Percentiles rank a stretch among this genome's conserved stretches.
These are phyloP conservation scores for Aspergillus olivimuriae DNA, from an alignment of 495 filamentous ascomycete species.

Conservation along the genomic window DNA sequence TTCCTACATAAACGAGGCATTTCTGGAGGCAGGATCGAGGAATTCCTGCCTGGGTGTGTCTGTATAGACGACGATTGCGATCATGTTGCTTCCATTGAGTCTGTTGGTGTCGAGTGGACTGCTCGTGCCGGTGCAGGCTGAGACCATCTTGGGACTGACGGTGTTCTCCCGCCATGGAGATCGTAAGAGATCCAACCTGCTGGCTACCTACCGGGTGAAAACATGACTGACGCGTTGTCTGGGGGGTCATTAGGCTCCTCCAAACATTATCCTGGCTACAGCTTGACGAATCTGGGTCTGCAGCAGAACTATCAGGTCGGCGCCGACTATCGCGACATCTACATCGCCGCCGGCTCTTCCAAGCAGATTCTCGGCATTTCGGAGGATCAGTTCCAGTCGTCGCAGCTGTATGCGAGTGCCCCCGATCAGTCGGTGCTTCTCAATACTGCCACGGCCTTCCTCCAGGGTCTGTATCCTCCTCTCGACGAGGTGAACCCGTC, in stretches of 20 bases:
- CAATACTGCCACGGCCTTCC: conserved; percentile 41
- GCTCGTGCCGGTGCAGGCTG: conserved; percentile 11
- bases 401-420: conserved; percentile 45
- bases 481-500: conserved; percentile 21
- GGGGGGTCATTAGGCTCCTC: conserved; percentile 23
- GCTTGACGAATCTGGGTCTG: conserved; percentile 50
- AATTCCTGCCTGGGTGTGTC: neutral
- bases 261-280: conserved; percentile 32
- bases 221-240: neutral
- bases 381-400: conserved; percentile 43
- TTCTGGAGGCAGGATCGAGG: neutral
- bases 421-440: conserved; percentile 53
- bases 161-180: conserved; percentile 53
- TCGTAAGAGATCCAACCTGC: conserved; percentile 18
- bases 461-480: conserved; percentile 53
- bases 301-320: conserved; percentile 50
- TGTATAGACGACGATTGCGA: neutral
- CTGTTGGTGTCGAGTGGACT: neutral
- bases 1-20: neutral
- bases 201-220: neutral
- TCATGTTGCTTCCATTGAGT: neutral
- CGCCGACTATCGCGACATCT: conserved; percentile 52
- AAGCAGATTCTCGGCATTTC: conserved; percentile 47
- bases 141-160: conserved; percentile 49
- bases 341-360: conserved; percentile 39